Conservation (phyloP, 495 filamentous ascomycete species). For the Penicillium alfredii region DNA sequence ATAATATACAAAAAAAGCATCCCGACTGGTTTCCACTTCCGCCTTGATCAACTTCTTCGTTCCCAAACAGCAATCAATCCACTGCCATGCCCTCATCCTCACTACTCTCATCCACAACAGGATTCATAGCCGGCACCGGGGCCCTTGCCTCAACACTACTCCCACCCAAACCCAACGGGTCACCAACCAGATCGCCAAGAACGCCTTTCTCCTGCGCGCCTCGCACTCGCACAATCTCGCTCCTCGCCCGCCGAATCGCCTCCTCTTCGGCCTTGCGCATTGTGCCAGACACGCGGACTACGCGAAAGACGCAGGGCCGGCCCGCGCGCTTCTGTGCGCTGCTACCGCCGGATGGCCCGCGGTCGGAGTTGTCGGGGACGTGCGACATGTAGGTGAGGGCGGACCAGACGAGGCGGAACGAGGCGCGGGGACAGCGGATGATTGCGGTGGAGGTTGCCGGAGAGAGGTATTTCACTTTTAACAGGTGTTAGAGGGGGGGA, state of each 20-base stretch:
- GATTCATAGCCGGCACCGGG: constrained; percentile 14
- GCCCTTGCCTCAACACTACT: constrained; percentile 15
- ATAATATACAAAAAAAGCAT: constrained; percentile 12
- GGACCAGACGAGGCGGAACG: constrained; percentile 84
- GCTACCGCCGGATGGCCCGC: no score
- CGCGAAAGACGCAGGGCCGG: constrained; percentile 66
- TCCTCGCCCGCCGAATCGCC: constrained; percentile 67
- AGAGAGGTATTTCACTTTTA: constrained; percentile 87
- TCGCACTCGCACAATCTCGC: constrained; percentile 59
- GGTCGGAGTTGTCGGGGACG: constrained; percentile 43
- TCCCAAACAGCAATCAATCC: constrained; percentile 21
- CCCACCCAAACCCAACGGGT: constrained; percentile 23
- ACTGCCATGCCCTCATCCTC: constrained; percentile 48
- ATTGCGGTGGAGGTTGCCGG: constrained; percentile 91
- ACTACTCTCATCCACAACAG: constrained; percentile 33
- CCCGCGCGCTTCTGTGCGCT: constrained; percentile 30
- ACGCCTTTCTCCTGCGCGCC: constrained; percentile 37
- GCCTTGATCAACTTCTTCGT: constrained; percentile 1
- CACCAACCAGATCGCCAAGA: constrained; percentile 35
- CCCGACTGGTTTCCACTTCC: no score
- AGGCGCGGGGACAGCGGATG: constrained; percentile 66
- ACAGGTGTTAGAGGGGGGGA: no score
- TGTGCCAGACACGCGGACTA: constrained; percentile 89
- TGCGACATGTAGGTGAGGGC: constrained; percentile 76
- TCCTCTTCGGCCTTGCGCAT: constrained; percentile 90